These are phyloP conservation scores for Penicillium sp. DNA, from an alignment of 2,329 filamentous ascomycete genomes.

Conservation along the genomic window DNA sequence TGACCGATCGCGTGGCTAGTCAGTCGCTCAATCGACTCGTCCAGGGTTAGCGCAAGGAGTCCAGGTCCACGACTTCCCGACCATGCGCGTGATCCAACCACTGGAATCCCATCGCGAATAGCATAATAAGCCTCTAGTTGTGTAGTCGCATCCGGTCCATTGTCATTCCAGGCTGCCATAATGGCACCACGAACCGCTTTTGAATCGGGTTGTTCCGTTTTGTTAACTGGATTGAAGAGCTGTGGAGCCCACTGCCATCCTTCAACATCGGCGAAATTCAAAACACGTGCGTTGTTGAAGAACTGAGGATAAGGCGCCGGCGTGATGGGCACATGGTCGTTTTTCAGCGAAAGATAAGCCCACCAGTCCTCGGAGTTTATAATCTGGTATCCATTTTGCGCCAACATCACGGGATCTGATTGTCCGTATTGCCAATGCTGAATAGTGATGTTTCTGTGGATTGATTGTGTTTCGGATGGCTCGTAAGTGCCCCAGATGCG, in stretches of 20 bases:
- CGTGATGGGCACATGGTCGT: constrained; percentile 53
- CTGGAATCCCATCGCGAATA: constrained; percentile 51
- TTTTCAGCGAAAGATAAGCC: constrained; percentile 57
- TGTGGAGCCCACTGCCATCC: constrained; percentile 49
- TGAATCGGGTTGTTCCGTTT: constrained; percentile 47
- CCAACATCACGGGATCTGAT: constrained; percentile 50
- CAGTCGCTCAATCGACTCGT: constrained; percentile 42
- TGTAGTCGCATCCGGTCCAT: constrained; percentile 52
- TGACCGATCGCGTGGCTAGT: constrained; percentile 47
- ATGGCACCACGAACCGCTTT: constrained; percentile 50
- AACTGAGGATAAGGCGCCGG: constrained; percentile 47
- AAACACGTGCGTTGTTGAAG: constrained; percentile 49
- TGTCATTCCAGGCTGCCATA: constrained; percentile 56
- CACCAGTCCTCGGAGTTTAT: constrained; percentile 57
- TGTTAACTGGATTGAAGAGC: constrained; percentile 52
- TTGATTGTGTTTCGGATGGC: constrained; percentile 41
- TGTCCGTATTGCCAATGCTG: constrained; percentile 59
- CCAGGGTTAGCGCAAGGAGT: constrained; percentile 42
- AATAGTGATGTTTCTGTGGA: constrained; percentile 48
- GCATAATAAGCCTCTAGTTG: constrained; percentile 55
- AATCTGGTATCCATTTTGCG: constrained; percentile 49
- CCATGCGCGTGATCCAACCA: constrained; percentile 56
- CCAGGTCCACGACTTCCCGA: constrained; percentile 46
- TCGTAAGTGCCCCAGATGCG: constrained; percentile 60
- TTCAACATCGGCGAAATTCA: constrained; percentile 49